Base-by-base conservation (phyloP, 257 asterid species). In the Nicotiana otophora region DNA sequence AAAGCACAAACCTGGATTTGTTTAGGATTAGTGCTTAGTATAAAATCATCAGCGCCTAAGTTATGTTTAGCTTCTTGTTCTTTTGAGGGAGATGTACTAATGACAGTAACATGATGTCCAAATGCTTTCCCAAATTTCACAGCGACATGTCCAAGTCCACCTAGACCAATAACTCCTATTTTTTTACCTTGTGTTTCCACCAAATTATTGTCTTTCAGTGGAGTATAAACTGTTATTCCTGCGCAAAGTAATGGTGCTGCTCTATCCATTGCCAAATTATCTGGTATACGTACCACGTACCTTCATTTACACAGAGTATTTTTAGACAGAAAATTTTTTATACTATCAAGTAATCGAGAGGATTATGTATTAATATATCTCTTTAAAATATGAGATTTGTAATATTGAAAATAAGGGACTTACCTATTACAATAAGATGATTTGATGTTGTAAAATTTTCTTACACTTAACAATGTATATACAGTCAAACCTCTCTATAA, bases 211-310 rank as follows among this genome's bases (percentile, higher is more conserved):
- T 93, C 98, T 82, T 93, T 94, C 89, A 93, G 63, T 0, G 98
- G 97, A 84, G 87, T 4, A 78, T 80, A 94, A 28, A 93, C 97
- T 0, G 98, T 94, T 31, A 93, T 85, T 46, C 98, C 98, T 0
- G 95, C 98, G 42, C 98, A 93, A 0, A 94, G 84, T 15, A 95
- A 82, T 0, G 98, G 98, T 0, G 98, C 98, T 10, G 97, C 96
- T 10, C 94, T 97, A 26, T 92, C 95, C 98, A 95, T 90, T 0
- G 98, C 74, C 87, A 95, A 79, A 86, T 76, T 92, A 4, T 91
- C 95, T 14, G 98, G 98, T 36, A 93, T 86, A 17, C 81, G 91
- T 34, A 95, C 92, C 17, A 93, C 97, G 20, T 91, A 95, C 88
- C 98, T 95, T 82, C 84, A 85, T 28, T 33, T 28, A 4, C 34